Conservation (phyloP, 768 basidiomycete species). For the Cystobasidium tubakii region DNA sequence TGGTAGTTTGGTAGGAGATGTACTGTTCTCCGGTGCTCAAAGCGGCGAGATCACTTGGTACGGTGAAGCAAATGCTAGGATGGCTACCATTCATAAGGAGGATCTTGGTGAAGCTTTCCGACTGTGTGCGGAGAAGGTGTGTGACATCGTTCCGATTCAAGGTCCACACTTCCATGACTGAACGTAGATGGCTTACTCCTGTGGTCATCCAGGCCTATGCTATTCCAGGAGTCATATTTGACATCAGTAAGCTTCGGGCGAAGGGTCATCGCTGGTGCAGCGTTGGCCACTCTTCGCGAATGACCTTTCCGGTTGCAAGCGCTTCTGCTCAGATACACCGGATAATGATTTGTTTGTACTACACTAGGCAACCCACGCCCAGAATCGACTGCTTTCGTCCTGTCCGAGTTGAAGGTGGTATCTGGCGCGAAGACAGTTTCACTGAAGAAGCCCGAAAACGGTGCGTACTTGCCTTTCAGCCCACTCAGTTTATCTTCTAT, state of each 20-base stretch:
- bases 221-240: conserved; percentile 25
- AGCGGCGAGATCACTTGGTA: conserved; percentile 22
- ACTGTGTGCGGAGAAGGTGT: conserved; percentile 17
- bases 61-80: background rate
- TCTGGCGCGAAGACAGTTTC: conserved; percentile 7
- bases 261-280: background rate
- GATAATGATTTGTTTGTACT: background rate
- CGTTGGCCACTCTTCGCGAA: no score
- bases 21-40: conserved; percentile 17
- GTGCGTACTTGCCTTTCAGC: background rate
- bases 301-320: no score
- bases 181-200: no score
- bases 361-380: background rate
- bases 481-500: no score
- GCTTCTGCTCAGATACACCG: background rate
- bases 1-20: conserved; percentile 3
- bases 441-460: conserved; percentile 30
- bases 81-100: conserved; percentile 21
- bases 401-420: conserved; percentile 1
- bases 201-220: conserved; percentile 16
- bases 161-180: no score
- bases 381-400: background rate
- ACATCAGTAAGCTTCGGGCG: background rate
- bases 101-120: conserved; percentile 31
- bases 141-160: no score